phyloP scores from a whole-genome alignment of 1,139 yeast species.

The Debaryomycetaceae sp. region DNA sequence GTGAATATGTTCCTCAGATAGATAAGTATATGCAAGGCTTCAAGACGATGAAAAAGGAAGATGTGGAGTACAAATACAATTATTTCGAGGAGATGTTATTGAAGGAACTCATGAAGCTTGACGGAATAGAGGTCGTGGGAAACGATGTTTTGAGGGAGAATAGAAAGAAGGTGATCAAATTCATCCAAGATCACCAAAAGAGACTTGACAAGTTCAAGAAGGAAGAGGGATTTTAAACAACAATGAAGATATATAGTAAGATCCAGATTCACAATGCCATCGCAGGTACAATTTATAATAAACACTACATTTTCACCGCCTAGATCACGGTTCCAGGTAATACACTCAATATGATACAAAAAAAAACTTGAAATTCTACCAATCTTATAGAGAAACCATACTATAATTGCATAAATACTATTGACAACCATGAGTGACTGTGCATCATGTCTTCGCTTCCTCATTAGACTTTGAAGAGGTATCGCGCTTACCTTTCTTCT shows the following conservation, averaged over 20 bases:
- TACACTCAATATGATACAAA: too few species aligned
- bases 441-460: not conserved
- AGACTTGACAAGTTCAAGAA: slow-evolving; percentile 53
- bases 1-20: slow-evolving; percentile 41
- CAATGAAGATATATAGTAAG: not conserved
- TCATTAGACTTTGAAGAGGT: slow-evolving; percentile 1
- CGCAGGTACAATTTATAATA: too few species aligned
- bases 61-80: slow-evolving; percentile 48
- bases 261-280: not conserved
- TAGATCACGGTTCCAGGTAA: too few species aligned
- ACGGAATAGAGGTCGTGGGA: slow-evolving; percentile 54
- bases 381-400: too few species aligned
- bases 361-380: too few species aligned
- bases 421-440: not conserved
- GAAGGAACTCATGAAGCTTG: slow-evolving; percentile 63
- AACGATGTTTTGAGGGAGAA: slow-evolving; percentile 51
- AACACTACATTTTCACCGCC: too few species aligned
- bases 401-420: not conserved
- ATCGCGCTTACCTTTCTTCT: slow-evolving; percentile 62
- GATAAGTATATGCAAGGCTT: slow-evolving; percentile 37
- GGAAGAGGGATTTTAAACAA: slow-evolving; percentile 20
- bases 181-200: slow-evolving; percentile 58
- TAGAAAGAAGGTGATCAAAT: slow-evolving; percentile 58
- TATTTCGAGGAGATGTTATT: slow-evolving; percentile 65
- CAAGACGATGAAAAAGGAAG: slow-evolving; percentile 31